phyloP scores from a whole-genome alignment of 106 monocot species.

The Gastrodia elata region DNA sequence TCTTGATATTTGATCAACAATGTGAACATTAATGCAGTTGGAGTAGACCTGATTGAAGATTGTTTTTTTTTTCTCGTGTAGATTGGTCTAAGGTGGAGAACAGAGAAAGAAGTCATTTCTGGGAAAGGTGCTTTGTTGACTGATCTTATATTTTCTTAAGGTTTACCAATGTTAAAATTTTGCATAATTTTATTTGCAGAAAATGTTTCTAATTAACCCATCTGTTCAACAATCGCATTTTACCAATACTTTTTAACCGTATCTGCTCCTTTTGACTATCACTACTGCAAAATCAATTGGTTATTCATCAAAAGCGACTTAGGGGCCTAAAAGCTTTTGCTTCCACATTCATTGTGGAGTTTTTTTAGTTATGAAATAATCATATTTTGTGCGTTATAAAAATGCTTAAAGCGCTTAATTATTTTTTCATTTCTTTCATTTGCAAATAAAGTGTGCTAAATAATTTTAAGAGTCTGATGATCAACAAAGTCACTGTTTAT shows the following conservation, averaged over 20 bases:
- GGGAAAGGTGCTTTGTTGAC: conserved; percentile 60
- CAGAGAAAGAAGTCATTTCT: conserved; percentile 87
- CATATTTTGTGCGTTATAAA: background rate
- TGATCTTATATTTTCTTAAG: background rate
- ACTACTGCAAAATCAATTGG: no score
- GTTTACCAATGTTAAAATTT: background rate
- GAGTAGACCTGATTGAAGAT: conserved; percentile 7
- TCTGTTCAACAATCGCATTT: no score
- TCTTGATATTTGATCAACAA: background rate
- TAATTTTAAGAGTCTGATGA: background rate
- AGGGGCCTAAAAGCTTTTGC: background rate
- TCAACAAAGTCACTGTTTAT: no score
- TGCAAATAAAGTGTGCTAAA: background rate
- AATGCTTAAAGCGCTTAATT: background rate
- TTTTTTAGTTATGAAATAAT: background rate
- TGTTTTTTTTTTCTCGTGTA: conserved; percentile 30
- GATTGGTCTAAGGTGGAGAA: conserved; percentile 99
- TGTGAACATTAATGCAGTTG: conserved; percentile 3
- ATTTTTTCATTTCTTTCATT: background rate
- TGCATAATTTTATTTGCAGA: background rate
- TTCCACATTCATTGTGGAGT: no score
- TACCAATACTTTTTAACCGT: no score
- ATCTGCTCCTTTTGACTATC: no score
- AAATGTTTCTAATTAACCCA: background rate
- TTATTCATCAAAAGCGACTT: no score